Evolutionary conservation across 1,284 basidiomycete genomes (phyloP).

Genomic region (Trametes pubescens): DNA sequence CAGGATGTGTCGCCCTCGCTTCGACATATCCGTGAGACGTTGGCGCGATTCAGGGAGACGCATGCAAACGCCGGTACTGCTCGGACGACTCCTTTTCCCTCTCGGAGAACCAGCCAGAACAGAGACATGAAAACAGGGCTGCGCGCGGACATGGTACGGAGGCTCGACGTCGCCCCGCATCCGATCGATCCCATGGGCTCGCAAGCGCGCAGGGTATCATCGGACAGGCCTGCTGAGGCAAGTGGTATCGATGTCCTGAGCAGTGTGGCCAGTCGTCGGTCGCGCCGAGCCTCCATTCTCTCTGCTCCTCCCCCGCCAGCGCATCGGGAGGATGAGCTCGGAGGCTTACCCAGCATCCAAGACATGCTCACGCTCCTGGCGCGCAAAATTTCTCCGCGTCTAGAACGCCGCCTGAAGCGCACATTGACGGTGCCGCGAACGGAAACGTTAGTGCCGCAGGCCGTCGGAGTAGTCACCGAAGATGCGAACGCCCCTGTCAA

Average conservation of each 20-base stretch:
- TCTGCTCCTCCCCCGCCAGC: not conserved
- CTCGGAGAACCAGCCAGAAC: constrained; percentile 11
- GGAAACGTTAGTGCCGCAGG: constrained; percentile 64
- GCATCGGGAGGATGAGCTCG: constrained; percentile 53
- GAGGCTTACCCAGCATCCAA: constrained; percentile 89
- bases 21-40: constrained; percentile 25
- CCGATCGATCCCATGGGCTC: constrained; percentile 70
- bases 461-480: constrained; percentile 24
- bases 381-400: constrained; percentile 62
- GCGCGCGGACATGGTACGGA: constrained; percentile 81
- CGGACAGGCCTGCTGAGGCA: constrained; percentile 3
- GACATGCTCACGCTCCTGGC: constrained; percentile 60
- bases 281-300: constrained; percentile 13
- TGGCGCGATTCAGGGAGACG: constrained; percentile 15
- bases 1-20: constrained; percentile 16
- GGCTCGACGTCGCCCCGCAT: constrained; percentile 77
- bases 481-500: constrained; percentile 50
- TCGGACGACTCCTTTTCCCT: constrained; percentile 1
- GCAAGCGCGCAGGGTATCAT: constrained; percentile 19
- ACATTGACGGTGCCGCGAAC: constrained; percentile 81
- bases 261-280: constrained; percentile 21
- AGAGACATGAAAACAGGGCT: constrained; percentile 41
- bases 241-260: constrained; percentile 16
- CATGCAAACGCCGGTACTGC: no score
- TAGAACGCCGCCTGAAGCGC: constrained; percentile 60